Percentiles rank a stretch among this genome's conserved stretches.
phyloP scores from a whole-genome alignment of 495 filamentous ascomycete genomes.

The Aspergillus campestris region DNA sequence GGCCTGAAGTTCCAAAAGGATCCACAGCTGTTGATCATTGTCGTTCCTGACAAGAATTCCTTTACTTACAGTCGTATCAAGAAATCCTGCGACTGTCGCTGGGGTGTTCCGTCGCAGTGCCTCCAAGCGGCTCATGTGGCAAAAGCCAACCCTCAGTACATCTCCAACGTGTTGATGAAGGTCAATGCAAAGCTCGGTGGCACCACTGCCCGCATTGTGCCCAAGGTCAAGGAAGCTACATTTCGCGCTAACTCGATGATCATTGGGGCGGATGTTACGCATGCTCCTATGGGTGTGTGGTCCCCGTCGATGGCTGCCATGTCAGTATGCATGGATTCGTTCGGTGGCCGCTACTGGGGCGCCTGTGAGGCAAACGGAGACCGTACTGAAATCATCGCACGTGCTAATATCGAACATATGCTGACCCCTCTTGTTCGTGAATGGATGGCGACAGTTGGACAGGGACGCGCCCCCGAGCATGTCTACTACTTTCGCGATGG shows the following conservation, averaged over 20 bases:
- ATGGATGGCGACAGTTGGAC: slow-evolving; percentile 52
- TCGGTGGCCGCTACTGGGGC: slow-evolving; percentile 64
- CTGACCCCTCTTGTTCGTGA: slow-evolving; percentile 50
- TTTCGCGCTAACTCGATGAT: slow-evolving; percentile 56
- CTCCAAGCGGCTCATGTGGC: slow-evolving; percentile 54
- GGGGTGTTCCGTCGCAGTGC: slow-evolving; percentile 65
- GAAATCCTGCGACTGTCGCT: slow-evolving; percentile 73
- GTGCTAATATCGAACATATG: slow-evolving; percentile 53
- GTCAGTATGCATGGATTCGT: slow-evolving; percentile 66
- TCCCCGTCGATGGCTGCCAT: slow-evolving; percentile 79
- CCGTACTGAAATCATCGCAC: slow-evolving; percentile 64
- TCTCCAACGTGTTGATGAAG: slow-evolving; percentile 87
- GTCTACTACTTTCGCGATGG: slow-evolving; percentile 95
- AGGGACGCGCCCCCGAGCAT: slow-evolving; percentile 45
- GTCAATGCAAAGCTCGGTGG: slow-evolving; percentile 95
- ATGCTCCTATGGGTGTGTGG: slow-evolving; percentile 56
- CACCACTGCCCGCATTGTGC: slow-evolving; percentile 45
- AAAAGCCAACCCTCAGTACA: slow-evolving; percentile 62
- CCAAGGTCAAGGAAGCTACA: slow-evolving; percentile 18
- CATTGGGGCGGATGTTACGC: slow-evolving; percentile 85
- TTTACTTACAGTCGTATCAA: slow-evolving; percentile 71
- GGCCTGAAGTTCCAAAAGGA: slow-evolving; percentile 35
- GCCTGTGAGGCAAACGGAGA: slow-evolving; percentile 69
- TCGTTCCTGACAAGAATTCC: slow-evolving; percentile 58
- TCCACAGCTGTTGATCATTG: slow-evolving; percentile 61